Percentiles rank a stretch among this genome's conserved stretches.
Conservation (phyloP, 257 asterid species). For the Gentiana macrophylla region DNA sequence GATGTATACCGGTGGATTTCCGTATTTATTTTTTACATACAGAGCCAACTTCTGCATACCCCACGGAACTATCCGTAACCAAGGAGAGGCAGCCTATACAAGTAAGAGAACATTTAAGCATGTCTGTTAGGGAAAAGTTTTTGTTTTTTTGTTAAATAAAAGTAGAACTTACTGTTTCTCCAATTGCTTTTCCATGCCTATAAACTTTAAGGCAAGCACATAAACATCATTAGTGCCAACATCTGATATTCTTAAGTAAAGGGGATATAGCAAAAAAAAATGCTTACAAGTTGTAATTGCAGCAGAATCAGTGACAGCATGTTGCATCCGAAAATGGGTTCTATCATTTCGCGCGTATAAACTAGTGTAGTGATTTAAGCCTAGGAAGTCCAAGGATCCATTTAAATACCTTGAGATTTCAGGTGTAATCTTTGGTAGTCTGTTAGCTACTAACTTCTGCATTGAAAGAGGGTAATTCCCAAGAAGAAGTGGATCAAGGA, state of each 20-base stretch:
- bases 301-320: constrained; percentile 66
- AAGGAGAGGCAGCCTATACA: constrained; percentile 57
- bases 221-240: constrained; percentile 7
- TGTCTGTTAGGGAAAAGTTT: background rate
- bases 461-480: constrained; percentile 79
- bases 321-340: constrained; percentile 30
- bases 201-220: constrained; percentile 29
- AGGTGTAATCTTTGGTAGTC: constrained; percentile 47
- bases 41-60: constrained; percentile 64
- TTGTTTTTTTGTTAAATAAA: background rate
- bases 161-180: constrained; percentile 52
- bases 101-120: background rate
- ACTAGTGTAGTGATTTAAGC: constrained; percentile 72
- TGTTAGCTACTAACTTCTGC: constrained; percentile 56
- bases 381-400: constrained; percentile 64
- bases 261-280: too few species aligned
- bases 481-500: constrained; percentile 82
- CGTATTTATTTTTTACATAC: constrained; percentile 54
- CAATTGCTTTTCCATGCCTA: constrained; percentile 60
- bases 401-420: constrained; percentile 29
- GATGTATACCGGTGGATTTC: constrained; percentile 59
- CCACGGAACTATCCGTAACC: constrained; percentile 85
- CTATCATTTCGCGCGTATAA: constrained; percentile 59
- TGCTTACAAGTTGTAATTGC: constrained; percentile 60
- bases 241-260: too few species aligned